Evolutionary conservation across 139 green algal genomes (phyloP), one percentile per base, ranked within the genome.

Genomic region (Spirogloea muscicola): DNA sequence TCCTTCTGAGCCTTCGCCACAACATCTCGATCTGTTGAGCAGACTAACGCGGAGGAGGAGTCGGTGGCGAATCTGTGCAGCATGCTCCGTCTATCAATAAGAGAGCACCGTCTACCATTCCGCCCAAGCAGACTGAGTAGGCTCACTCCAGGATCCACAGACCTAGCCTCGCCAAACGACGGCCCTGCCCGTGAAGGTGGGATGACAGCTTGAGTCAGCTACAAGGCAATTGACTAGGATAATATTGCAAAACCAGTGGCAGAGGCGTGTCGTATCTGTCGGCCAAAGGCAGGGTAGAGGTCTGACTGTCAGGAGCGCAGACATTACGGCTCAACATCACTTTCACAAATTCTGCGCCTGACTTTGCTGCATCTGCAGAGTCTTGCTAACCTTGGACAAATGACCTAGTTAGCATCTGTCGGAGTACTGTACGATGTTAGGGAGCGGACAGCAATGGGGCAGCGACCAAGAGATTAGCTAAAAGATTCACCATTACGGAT

Each of bases 401-500:
- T n/a, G n/a, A n/a, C n/a, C n/a, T n/a, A n/a, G n/a, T n/a, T n/a
- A n/a, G n/a, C n/a, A n/a, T n/a, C n/a, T n/a, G n/a, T n/a, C n/a
- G n/a, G n/a, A n/a, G n/a, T n/a, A n/a, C n/a, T n/a, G n/a, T n/a
- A n/a, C n/a, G n/a, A n/a, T n/a, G n/a, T n/a, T n/a, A n/a, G n/a
- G n/a, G n/a, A n/a, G n/a, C n/a, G n/a, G n/a, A n/a, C n/a, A n/a
- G n/a, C n/a, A n/a, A n/a, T n/a, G n/a, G n/a, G n/a, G n/a, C n/a
- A n/a, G n/a, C n/a, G n/a, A n/a, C n/a, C n/a, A n/a, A n/a, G n/a
- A n/a, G n/a, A n/a, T n/a, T n/a, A n/a, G n/a, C n/a, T n/a, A n/a
- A n/a, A n/a, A n/a, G n/a, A 25, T 33, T 76, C 34, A 80, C 72
- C 72, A 33, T 78, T n/a, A n/a, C 39, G 40, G 37, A 96, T 86